Evolutionary conservation across 176 grass and related monocot species (phyloP).

Genomic region (barley (Hordeum vulgare)): DNA sequence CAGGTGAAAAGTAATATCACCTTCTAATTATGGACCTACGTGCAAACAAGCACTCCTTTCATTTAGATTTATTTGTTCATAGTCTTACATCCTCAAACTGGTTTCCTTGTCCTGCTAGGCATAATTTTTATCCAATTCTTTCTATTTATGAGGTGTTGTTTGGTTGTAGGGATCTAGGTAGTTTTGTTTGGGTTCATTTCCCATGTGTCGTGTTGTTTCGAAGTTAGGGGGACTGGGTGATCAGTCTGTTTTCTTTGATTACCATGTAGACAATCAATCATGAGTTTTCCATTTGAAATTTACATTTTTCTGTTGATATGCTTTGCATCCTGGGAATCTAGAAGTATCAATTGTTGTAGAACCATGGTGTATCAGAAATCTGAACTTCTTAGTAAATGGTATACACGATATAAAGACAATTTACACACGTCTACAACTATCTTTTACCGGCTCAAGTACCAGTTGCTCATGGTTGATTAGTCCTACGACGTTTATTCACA

Average conservation of each 20-base stretch:
- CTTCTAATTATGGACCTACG: conserved; percentile 45
- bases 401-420: neutral
- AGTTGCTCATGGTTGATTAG: too few relatives aligned
- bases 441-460: too few relatives aligned
- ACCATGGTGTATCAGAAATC: neutral
- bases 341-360: neutral
- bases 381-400: neutral
- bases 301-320: conserved; percentile 18
- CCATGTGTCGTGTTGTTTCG: conserved; percentile 25
- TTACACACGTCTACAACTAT: neutral
- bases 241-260: neutral
- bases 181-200: conserved; percentile 40
- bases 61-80: conserved; percentile 62
- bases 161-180: conserved; percentile 28
- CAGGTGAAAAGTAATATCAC: conserved; percentile 76
- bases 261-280: conserved; percentile 17
- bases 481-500: too few relatives aligned
- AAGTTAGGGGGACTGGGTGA: conserved; percentile 2
- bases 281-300: neutral
- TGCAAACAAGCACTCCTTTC: neutral
- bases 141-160: conserved; percentile 47
- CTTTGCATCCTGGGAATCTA: neutral
- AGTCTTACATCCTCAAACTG: conserved; percentile 40
- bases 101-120: neutral
- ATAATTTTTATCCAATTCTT: conserved; percentile 56